Base-by-base conservation (phyloP, 306 rosid species). In the Nissolia schottii region DNA sequence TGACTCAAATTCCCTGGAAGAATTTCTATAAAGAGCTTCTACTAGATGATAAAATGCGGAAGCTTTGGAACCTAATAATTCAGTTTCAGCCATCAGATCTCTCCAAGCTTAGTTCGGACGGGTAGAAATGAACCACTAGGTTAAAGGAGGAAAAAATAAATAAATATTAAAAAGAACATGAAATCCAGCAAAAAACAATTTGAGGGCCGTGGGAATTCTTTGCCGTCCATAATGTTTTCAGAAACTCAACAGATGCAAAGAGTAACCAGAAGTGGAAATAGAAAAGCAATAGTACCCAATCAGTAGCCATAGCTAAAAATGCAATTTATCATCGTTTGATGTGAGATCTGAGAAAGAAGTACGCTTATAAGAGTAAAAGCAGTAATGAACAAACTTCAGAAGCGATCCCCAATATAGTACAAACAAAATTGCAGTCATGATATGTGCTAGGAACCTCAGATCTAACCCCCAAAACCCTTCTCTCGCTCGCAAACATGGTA, bases 361-460 rank as follows among this genome's bases (percentile, higher is more conserved):
- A 12, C 32, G 51, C 71, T 51, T 29, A 56, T 0, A 51, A 25
- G 28, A 67, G 60, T 22, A 43, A 38, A 76, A 80, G 62, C 68
- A 46, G 31, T 20, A 40, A 67, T 12, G 55, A 45, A 11, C 8
- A 76, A 75, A 63, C 70, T 7, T 55, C 6, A 34, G 55, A 55
- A 38, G 22, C n/a, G 35, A 71, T 64, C 31, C 62, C 53, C 50
- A 64, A 48, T 43, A 32, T 37, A 65, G 75, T 69, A 77, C 54
- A 28, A 70, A 23, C 56, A 69, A 73, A 69, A 56, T 34, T 76
- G 70, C 53, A n/a, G 62, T 43, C 53, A 74, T 71, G 70, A 60
- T 64, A 60, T 35, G 76, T 23, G 35, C 34, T 13, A 10, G 78
- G 74, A 22, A 67, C 61, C 75, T 79, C 87, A 85, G 96, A 89